Base-by-base conservation (phyloP, 441 rosid genomes). In the Gossypium trilobum region DNA sequence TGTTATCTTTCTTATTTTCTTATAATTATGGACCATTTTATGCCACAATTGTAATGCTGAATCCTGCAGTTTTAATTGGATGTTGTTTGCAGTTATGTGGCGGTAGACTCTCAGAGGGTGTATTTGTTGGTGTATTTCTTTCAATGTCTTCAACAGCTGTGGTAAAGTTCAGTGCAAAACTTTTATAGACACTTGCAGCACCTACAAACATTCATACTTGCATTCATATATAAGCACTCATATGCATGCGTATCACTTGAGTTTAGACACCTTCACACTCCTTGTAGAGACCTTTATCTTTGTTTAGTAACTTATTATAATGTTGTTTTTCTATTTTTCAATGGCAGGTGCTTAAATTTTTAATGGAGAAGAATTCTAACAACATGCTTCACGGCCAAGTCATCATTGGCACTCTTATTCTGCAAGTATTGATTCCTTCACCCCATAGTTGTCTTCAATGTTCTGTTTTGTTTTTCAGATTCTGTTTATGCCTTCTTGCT, bases 81-180 rank as follows among this genome's bases (percentile, higher is more conserved):
- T 80, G 50, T 50, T 71, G 79, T 75, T 82, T 77, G 80, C 87
- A 91, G 98, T 85, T 93, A 84, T 93, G 98, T 59, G 98, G 98
- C 42, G 98, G 97, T 71, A 85, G 85, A 81, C 86, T 92, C 75
- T 87, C 97, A 68, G 95, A 93, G 87, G 98, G 98, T 74, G 82
- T 93, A 54, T 93, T 93, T 78, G 91, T 93, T 22, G 98, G 98
- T 59, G 90, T 85, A 66, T 88, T 93, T 78, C 89, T 93, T 42
- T 93, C 98, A 48, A 91, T 93, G 98, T 93, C 98, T 74, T 93
- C 98, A 25, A 93, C 98, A 58, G 95, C 95, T 31, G 98, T 93
- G 93, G 98, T 91, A 85, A 84, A 74, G 62, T 39, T 36, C 44
- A 56, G 75, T 25, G 16, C 16, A 7, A 17, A 33, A 68, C 59